phyloP scores from a whole-genome alignment of 352 stramenopile genomes.

The Phytophthora fragariae region DNA sequence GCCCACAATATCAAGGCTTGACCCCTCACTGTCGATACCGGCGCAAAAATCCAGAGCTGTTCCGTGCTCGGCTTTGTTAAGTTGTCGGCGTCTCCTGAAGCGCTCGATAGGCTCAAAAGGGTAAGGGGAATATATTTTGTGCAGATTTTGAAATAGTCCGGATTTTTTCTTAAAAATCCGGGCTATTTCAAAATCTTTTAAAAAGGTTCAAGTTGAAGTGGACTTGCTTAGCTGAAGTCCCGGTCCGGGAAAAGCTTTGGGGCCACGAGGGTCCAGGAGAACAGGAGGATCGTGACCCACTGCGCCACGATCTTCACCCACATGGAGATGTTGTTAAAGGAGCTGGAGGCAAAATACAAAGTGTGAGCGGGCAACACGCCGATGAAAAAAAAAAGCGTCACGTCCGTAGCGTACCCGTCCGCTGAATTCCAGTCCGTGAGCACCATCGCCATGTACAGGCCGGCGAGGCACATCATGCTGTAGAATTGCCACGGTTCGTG shows the following conservation, averaged over 20 bases:
- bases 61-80: too few species aligned
- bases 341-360: conserved; percentile 10
- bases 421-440: conserved; percentile 95
- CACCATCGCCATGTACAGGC: conserved; percentile 95
- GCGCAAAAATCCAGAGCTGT: too few species aligned
- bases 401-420: conserved; percentile 48
- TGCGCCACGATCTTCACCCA: conserved; percentile 96
- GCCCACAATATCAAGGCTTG: too few species aligned
- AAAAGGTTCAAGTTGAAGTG: conserved; percentile 20
- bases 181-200: too few species aligned
- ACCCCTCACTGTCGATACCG: too few species aligned
- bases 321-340: conserved; percentile 89
- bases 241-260: conserved; percentile 94
- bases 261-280: conserved; percentile 95
- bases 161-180: conserved; percentile 1
- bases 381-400: not conserved
- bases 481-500: conserved; percentile 95
- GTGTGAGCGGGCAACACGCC: not conserved
- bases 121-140: too few species aligned
- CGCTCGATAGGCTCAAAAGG: too few species aligned
- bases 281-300: conserved; percentile 94
- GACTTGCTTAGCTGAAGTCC: conserved; percentile 76
- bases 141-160: not conserved
- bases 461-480: conserved; percentile 91
- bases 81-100: too few species aligned